Percentiles rank a stretch among this genome's conserved stretches.
Evolutionary conservation across 352 stramenopile species (phyloP).

Genomic region (Pythium monospermum): DNA sequence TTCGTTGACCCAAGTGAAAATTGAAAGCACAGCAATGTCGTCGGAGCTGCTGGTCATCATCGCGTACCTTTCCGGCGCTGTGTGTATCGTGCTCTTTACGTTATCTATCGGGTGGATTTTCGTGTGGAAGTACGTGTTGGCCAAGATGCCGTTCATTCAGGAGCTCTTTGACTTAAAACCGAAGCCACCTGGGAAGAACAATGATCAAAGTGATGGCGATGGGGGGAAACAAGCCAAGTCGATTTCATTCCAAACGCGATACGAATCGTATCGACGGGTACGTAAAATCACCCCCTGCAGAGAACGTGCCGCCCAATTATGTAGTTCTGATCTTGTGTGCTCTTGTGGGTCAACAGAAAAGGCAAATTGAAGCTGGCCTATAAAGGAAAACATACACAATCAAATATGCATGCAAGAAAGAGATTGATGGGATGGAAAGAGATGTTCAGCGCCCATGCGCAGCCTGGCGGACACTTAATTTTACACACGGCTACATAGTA

Average conservation of each 20-base stretch:
- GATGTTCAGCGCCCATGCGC: no score
- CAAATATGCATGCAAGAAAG: no score
- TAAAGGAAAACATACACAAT: no score
- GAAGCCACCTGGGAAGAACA: constrained; percentile 24
- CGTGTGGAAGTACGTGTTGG: constrained; percentile 82
- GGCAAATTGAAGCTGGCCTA: no score
- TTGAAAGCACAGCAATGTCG: constrained; percentile 21
- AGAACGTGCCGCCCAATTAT: no score
- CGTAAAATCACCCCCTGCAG: no score
- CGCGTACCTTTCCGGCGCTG: constrained; percentile 65
- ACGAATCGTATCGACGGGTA: constrained; percentile 61
- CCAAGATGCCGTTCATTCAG: constrained; percentile 80
- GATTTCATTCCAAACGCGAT: constrained; percentile 73
- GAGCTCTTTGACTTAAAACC: constrained; percentile 83
- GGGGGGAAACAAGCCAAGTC: constrained; percentile 26
- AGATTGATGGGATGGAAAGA: no score
- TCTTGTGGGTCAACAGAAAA: no score
- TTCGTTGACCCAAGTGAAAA: neutral
- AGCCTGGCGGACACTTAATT: no score
- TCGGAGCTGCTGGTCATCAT: constrained; percentile 52
- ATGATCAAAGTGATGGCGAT: no score
- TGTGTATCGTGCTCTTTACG: constrained; percentile 82
- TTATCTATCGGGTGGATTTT: constrained; percentile 68
- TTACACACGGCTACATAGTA: no score
- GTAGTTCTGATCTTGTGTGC: no score